Evolutionary conservation across 805 yeast species (phyloP), one percentile per base, ranked within the genome.

Genomic region (Yamadazyma olivae): DNA sequence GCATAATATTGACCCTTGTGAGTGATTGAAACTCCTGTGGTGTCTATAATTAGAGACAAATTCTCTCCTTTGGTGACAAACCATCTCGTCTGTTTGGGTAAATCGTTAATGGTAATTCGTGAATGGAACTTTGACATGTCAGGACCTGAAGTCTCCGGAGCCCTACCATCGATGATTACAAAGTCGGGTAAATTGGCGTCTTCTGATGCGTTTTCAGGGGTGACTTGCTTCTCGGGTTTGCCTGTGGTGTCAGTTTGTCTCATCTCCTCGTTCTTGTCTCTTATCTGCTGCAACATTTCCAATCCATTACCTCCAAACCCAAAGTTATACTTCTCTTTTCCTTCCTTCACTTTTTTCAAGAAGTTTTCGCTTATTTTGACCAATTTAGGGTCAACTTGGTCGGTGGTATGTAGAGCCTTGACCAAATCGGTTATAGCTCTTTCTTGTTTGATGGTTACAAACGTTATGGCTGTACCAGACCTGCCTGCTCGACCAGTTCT

Each of bases 401-500:
- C 44, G 2, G 55, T 48, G 5, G 61, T 64, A 34, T 78, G 75
- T 56, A 85, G 65, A 0, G 95, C 87, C 42, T 78, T 78, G 0
- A 83, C 77, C 13, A 89, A 67, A 52, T 84, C 95, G 15, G 71
- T 61, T 1, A 88, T 85, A 13, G 75, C 70, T 36, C 82, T 64
- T 25, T 74, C 82, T 50, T 89, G 89, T 15, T 63, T 61, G 0
- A 74, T 63, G 1, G 79, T 64, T 4, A 93, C 65, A 45, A 91
- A 75, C 0, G 97, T 84, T 3, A 57, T 56, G 16, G 64, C 67
- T 20, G 51, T 61, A 2, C 99, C 99, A 3, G 60, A 63, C 23
- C 72, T 71, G 0, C 93, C 93, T 1, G 97, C 98, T 41, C 99
- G 70, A 0, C 97, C 99, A 0, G 99, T 93, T 39, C 99, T 69